Base-by-base conservation (phyloP, 1,284 basidiomycete species). In the Trichosporon sp. region DNA sequence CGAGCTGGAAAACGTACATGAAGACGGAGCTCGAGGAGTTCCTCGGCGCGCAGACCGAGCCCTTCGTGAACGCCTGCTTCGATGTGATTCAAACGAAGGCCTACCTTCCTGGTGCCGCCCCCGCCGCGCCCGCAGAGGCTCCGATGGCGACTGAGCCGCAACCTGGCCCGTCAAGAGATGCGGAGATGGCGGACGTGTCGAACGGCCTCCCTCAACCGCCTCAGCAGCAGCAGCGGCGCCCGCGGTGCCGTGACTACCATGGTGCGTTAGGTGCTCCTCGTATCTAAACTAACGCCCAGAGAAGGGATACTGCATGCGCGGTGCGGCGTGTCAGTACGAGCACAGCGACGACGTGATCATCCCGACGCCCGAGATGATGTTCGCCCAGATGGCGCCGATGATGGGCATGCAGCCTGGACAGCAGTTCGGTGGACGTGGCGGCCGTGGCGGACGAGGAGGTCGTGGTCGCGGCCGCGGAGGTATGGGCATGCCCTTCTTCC, bases 301-400 rank as follows among this genome's bases (percentile, higher is more conserved):
- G 79, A 90, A 90, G 74, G 94, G 96, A 1, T 97, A 91, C 83
- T 98, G 96, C 79, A 89, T 92, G 67, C 90, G 95, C 35, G 96
- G 96, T 48, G 90, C 88, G n/a, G 88, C 88, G 73, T 98, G 96
- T 87, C 94, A 93, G 80, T 98, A 89, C 81, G 93, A 92, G 76
- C 96, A 98, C 78, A 92, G 91, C 40, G 91, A 91, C 26, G 83
- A 83, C 71, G 77, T 80, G 5, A 80, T 83, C 69, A 81, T 82
- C 67, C 81, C 81, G 0, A 76, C 79, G 11, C 86, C 89, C 14
- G 87, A 90, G 86, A 86, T 82, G 74, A 83, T 84, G 82, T 81
- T 81, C 65, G 70, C 66, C 19, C 71, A 72, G n/a, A 76, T 77
- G 75, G 75, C 71, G 85, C 84, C 38, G 64, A 76, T 77, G 74